These are phyloP conservation scores for Leucogyrophana mollusca DNA, from an alignment of 768 basidiomycete species.

Conservation along the genomic window DNA sequence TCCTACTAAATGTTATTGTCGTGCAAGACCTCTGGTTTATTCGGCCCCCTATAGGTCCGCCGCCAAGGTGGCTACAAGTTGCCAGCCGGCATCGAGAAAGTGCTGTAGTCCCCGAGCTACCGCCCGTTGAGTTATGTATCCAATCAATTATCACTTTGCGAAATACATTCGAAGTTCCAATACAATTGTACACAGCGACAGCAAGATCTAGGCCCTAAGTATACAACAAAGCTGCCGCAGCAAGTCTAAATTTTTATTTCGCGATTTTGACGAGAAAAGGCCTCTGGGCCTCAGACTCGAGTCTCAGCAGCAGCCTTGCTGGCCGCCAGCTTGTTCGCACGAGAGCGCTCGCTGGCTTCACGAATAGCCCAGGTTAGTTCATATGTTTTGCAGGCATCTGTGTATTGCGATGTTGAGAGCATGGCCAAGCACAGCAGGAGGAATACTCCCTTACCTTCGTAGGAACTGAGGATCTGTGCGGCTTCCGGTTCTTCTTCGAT, in stretches of 20 bases:
- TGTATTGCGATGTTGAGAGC: background rate
- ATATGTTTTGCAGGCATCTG: constrained; percentile 86
- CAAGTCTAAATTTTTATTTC: too few relatives aligned
- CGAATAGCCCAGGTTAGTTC: constrained; percentile 95
- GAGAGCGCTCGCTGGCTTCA: constrained; percentile 68
- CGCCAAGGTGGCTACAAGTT: constrained; percentile 39
- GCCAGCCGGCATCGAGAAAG: constrained; percentile 37
- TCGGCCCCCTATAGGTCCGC: constrained; percentile 28
- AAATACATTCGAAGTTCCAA: constrained; percentile 10
- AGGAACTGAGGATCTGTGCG: constrained; percentile 76
- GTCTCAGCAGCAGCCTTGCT: constrained; percentile 27
- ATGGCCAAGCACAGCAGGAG: background rate
- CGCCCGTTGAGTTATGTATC: too few relatives aligned
- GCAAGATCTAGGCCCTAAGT: too few relatives aligned
- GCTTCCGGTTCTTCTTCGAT: constrained; percentile 85
- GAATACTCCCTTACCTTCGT: constrained; percentile 59
- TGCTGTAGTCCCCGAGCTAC: constrained; percentile 10
- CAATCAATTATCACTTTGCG: too few relatives aligned
- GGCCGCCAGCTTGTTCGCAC: constrained; percentile 42
- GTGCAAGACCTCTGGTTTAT: constrained; percentile 1
- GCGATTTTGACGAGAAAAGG: too few relatives aligned
- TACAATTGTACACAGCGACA: background rate
- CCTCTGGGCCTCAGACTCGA: too few relatives aligned
- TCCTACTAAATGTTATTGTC: background rate
- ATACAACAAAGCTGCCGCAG: too few relatives aligned